Base-by-base conservation (phyloP, 2,329 filamentous ascomycete species). In the Pestalotiopsis sp. region DNA sequence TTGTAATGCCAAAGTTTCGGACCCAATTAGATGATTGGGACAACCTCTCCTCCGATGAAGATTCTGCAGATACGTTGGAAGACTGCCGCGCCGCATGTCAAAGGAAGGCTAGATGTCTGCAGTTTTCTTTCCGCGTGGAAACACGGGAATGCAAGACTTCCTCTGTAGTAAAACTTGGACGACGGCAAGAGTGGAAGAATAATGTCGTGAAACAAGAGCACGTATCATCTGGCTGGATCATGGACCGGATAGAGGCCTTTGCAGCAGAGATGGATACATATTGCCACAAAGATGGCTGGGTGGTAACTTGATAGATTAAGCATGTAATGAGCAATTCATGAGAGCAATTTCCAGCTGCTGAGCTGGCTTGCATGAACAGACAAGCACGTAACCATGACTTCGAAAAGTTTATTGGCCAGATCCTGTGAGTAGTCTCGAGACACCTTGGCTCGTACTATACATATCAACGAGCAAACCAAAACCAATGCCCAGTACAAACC, bases 21-120 rank as follows among this genome's bases (percentile, higher is more conserved):
- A 36, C 75, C 3, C 66, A 73, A 62, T 71, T 66, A n/a, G 66
- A 66, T 4, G 74, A 75, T 27, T 78, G 77, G 77, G 76, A 78
- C 66, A 78, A 78, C 67, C 58, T 75, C 41, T 77, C 76, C 1
- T 75, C 75, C 0, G 64, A 66, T 4, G 71, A 76, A n/a, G 66
- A 68, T 12, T 70, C 68, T 1, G 72, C 69, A 31, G 69, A 58
- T 27, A 73, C 76, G 9, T 73, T 76, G 62, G 72, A 69, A 4
- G 72, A 70, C 40, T 79, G 77, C 41, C 75, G 72, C 20, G 68
- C 23, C 11, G 67, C 65, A 11, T 79, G 77, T 41, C 69, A 75
- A 56, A 72, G 38, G n/a, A 65, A 36, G 27, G 11, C 38, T 23
- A 36, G 1, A 7, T 65, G 62, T 11, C 6, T 52, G 7, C 62